Evolutionary conservation across 768 basidiomycete genomes (phyloP).

Genomic region (Lenzites betulinus): DNA sequence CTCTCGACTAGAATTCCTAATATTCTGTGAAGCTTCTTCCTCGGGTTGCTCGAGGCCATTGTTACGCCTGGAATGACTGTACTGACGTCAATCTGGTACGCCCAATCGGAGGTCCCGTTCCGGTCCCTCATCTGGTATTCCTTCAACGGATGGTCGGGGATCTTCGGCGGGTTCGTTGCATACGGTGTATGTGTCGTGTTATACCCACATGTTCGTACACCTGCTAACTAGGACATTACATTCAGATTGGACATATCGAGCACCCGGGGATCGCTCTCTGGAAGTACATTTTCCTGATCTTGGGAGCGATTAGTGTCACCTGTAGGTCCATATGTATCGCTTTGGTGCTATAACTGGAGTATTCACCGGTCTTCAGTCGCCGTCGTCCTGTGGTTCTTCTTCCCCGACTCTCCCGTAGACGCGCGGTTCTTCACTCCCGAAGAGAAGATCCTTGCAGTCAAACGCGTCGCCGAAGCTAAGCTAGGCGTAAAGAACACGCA

Average conservation of each 20-base stretch:
- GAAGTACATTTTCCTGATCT: conserved; percentile 25
- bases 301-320: conserved; percentile 18
- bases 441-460: conserved; percentile 37
- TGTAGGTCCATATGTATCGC: conserved; percentile 5
- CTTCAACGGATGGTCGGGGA: conserved; percentile 26
- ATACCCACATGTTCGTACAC: too few species aligned
- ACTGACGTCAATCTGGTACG: conserved; percentile 23
- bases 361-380: conserved; percentile 7
- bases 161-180: conserved; percentile 22
- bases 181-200: conserved; percentile 14
- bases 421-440: conserved; percentile 34
- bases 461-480: conserved; percentile 38
- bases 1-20: not conserved
- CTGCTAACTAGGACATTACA: too few species aligned
- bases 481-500: conserved; percentile 38
- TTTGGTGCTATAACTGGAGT: not conserved
- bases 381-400: conserved; percentile 33
- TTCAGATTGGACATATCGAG: conserved; percentile 19
- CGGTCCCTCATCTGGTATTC: conserved; percentile 24
- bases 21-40: conserved; percentile 15
- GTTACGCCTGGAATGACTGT: conserved; percentile 22
- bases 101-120: conserved; percentile 22
- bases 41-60: conserved; percentile 22
- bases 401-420: conserved; percentile 39
- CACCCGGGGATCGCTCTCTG: conserved; percentile 16